phyloP scores from a whole-genome alignment of 2,329 filamentous ascomycete species.

The Fusarium caatingaense region DNA sequence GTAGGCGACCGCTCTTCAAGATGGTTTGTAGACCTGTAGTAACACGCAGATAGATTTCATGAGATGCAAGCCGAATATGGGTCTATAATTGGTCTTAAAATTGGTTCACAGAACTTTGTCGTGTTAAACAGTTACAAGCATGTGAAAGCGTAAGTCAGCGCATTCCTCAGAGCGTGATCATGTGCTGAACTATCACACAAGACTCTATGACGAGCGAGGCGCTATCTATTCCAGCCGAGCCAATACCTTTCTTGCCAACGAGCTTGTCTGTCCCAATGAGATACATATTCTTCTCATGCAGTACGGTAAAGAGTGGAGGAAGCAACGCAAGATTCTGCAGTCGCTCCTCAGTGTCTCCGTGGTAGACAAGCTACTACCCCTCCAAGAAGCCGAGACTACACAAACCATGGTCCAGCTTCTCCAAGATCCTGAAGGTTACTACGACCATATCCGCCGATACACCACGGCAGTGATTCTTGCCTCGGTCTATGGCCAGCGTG shows the following conservation, averaged over 20 bases:
- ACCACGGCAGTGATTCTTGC: constrained; percentile 44
- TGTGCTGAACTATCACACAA: no score
- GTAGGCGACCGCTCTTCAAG: constrained; percentile 43
- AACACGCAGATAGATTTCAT: background rate
- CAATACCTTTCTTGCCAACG: constrained; percentile 46
- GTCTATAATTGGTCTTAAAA: constrained; percentile 49
- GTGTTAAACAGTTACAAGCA: constrained; percentile 41
- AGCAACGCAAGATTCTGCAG: constrained; percentile 39
- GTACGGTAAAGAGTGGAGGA: constrained; percentile 35
- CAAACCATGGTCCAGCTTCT: constrained; percentile 34
- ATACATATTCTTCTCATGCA: constrained; percentile 42
- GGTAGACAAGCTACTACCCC: constrained; percentile 22
- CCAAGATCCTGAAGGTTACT: constrained; percentile 28
- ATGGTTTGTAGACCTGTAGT: background rate
- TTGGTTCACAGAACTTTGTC: constrained; percentile 49
- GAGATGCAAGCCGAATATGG: constrained; percentile 46
- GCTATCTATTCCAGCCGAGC: constrained; percentile 54
- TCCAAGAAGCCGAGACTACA: constrained; percentile 39
- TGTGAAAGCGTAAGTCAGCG: constrained; percentile 1
- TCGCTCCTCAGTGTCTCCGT: constrained; percentile 41
- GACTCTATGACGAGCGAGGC: constrained; percentile 54
- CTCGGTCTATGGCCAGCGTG: constrained; percentile 39
- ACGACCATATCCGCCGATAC: constrained; percentile 38
- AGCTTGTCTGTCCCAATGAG: constrained; percentile 44
- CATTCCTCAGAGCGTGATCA: no score